These are phyloP conservation scores for Neofusicoccum laricinum DNA, from an alignment of 2,329 filamentous ascomycete species.

Conservation along the genomic window DNA sequence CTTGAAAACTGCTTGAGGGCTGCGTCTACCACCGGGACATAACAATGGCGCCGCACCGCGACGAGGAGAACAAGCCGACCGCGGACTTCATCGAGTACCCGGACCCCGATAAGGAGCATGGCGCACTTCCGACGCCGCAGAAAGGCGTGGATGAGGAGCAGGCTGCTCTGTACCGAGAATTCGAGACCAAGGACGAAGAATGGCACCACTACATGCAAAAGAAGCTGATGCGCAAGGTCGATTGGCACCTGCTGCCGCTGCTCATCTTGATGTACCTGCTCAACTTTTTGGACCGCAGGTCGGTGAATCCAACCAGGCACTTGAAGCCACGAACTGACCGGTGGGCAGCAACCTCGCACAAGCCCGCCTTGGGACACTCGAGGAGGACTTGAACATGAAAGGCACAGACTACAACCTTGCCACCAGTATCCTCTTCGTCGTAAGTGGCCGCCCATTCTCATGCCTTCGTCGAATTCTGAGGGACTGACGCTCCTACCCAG, in stretches of 20 bases:
- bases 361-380: slow-evolving; percentile 45
- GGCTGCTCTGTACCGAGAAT: background rate
- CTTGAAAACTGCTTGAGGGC: background rate
- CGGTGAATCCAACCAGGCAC: background rate
- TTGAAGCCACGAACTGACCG: background rate
- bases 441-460: slow-evolving; percentile 13
- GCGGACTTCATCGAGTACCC: slow-evolving; percentile 12
- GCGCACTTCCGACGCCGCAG: background rate
- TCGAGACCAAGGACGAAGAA: slow-evolving; percentile 8
- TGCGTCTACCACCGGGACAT: background rate
- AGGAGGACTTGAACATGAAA: slow-evolving; percentile 18
- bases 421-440: slow-evolving; percentile 59
- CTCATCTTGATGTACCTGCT: slow-evolving; percentile 30
- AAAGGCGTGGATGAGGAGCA: slow-evolving; percentile 9
- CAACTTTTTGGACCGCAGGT: slow-evolving; percentile 27
- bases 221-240: slow-evolving; percentile 30
- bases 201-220: slow-evolving; percentile 27
- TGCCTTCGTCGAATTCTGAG: too few relatives aligned
- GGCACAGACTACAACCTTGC: slow-evolving; percentile 61
- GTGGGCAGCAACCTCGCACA: slow-evolving; percentile 68
- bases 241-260: slow-evolving; percentile 28
- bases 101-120: background rate
- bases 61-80: background rate
- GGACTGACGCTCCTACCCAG: background rate
- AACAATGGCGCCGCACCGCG: background rate